A percentile compares a stretch with the other conserved stretches of the same genome.
phyloP scores from a whole-genome alignment of 1,139 yeast species.

The Hansenula sp. region DNA sequence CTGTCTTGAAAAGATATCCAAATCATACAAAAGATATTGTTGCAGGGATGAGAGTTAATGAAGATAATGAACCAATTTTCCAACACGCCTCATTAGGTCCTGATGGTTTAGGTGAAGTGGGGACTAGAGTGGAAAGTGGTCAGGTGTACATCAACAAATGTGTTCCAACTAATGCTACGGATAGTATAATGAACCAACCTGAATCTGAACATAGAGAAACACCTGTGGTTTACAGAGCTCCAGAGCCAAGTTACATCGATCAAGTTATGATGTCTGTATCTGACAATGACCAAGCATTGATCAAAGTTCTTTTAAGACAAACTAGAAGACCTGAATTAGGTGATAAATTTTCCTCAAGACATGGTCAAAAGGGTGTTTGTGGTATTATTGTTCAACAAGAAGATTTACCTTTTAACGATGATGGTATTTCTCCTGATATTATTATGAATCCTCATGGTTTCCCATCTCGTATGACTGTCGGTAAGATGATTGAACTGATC shows the following conservation, averaged over 20 bases:
- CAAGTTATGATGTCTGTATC: constrained; percentile 97
- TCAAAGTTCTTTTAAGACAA: constrained; percentile 88
- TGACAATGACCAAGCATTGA: constrained; percentile 90
- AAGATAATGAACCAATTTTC: constrained; percentile 72
- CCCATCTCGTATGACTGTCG: constrained; percentile 99
- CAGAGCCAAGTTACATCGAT: constrained; percentile 92
- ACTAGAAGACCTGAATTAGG: constrained; percentile 98
- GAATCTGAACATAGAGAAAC: constrained; percentile 69
- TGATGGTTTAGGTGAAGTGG: constrained; percentile 97
- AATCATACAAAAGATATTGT: constrained; percentile 90
- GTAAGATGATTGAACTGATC: constrained; percentile 94
- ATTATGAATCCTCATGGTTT: constrained; percentile 99
- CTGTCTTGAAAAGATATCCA: constrained; percentile 84
- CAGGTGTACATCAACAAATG: constrained; percentile 92
- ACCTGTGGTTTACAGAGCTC: constrained; percentile 88
- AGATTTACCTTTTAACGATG: constrained; percentile 91
- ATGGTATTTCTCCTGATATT: constrained; percentile 88
- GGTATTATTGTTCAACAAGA: constrained; percentile 96
- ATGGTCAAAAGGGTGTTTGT: constrained; percentile 98
- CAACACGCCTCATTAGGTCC: constrained; percentile 86
- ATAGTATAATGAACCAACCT: constrained; percentile 50
- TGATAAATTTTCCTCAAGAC: constrained; percentile 94
- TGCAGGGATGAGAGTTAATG: constrained; percentile 87
- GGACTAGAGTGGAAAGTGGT: constrained; percentile 84
- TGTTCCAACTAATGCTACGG: constrained; percentile 85